These are phyloP conservation scores for Linum trigynum DNA, from an alignment of 345 rosid species.

Conservation along the genomic window DNA sequence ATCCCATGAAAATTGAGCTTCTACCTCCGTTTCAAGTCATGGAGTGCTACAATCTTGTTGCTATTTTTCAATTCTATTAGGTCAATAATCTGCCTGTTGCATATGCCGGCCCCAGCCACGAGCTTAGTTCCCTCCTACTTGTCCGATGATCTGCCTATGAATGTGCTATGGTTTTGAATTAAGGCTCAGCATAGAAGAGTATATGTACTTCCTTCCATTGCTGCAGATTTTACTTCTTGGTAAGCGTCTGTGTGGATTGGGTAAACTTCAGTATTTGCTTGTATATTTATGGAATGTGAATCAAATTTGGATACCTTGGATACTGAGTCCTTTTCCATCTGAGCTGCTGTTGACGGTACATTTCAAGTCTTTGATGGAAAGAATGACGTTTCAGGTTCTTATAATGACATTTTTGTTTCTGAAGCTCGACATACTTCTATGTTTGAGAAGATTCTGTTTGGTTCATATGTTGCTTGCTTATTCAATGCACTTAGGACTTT, in stretches of 20 bases:
- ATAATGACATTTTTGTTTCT: neutral
- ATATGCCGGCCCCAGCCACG: conserved; percentile 34
- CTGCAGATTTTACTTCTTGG: conserved; percentile 30
- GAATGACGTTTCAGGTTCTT: neutral
- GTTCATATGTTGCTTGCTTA: neutral
- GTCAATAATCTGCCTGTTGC: conserved; percentile 38
- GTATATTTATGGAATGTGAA: neutral
- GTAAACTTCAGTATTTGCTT: neutral
- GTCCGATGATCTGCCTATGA: conserved; percentile 28
- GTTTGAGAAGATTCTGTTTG: neutral
- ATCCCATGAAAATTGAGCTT: neutral
- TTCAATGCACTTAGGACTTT: neutral
- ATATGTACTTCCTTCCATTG: conserved; percentile 34
- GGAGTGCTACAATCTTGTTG: neutral
- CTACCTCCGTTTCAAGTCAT: neutral
- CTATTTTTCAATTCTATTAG: conserved; percentile 16
- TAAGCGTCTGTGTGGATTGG: neutral
- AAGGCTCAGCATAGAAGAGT: conserved; percentile 27
- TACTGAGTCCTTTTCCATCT: too few species aligned
- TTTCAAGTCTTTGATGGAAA: neutral
- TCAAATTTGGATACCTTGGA: neutral
- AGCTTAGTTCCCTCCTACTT: conserved; percentile 11
- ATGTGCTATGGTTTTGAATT: conserved; percentile 11
- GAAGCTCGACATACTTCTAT: neutral
- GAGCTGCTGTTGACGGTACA: neutral